Base-by-base conservation (phyloP, 768 basidiomycete genomes). In the Paxillus involutus region DNA sequence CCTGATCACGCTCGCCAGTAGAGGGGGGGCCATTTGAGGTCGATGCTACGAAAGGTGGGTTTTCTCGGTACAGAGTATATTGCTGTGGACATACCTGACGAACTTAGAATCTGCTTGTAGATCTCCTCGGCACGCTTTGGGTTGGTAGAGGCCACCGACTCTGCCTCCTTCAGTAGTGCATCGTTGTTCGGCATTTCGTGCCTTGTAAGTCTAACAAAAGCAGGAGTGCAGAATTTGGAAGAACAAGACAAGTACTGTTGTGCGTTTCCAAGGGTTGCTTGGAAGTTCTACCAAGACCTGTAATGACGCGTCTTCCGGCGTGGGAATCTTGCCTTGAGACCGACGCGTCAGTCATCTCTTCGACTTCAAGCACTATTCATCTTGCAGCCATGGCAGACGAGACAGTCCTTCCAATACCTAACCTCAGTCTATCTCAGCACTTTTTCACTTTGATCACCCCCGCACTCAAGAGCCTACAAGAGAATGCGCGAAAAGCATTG, bases 371-470 rank as follows among this genome's bases (percentile, higher is more conserved):
- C 9, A 9, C 16, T 9, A 1, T 26, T 44, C 33, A 39, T 16
- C n/a, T 8, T 24, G 47, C 51, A 32, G 52, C 57, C 52, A 94
- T 94, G 91, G 81, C 91, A 49, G 90, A 96, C 70, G 91, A 95
- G 59, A 73, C 82, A 13, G 84, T 94, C 3, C 79, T 91, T 37
- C 92, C 92, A 0, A 88, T 91, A 56, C 95, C 94, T 21, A 95
- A 97, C 67, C 84, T 94, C 52, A 74, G 78, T 11, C 80, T 96
- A 16, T 80, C 94, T 0, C 89, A 96, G 63, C 82, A 88, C 64
- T 75, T 88, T 12, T 97, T 91, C 63, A 80, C 82, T 10, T 78
- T 98, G 4, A 80, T 84, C 12, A 82, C 81, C 17, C 78, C 84
- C 0, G 73, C 78, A 1, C 78, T 94, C 36, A 65, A 75, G 0